phyloP scores from a whole-genome alignment of 2,329 filamentous ascomycete genomes.

The Cytospora schulzeri region DNA sequence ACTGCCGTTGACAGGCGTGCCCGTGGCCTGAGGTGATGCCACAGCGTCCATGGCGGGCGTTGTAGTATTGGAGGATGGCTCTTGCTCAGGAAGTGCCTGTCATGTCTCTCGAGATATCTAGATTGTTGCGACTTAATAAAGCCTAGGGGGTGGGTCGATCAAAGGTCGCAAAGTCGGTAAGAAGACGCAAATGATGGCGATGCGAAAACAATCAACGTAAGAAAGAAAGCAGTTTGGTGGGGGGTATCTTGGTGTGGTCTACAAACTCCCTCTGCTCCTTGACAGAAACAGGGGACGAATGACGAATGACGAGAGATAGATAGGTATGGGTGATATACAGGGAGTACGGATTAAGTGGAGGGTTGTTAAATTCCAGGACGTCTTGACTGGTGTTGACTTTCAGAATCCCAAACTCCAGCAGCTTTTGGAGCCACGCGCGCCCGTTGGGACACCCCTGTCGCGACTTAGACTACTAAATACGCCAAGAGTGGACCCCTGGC shows the following conservation, averaged over 20 bases:
- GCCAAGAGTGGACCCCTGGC: neutral
- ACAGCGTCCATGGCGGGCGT: slow-evolving; percentile 54
- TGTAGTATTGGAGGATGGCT: slow-evolving; percentile 15
- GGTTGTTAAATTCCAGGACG: slow-evolving; percentile 13
- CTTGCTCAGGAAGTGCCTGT: slow-evolving; percentile 21
- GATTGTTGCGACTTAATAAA: slow-evolving; percentile 2
- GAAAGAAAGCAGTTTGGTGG: slow-evolving; percentile 23
- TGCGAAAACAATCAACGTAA: slow-evolving; percentile 18
- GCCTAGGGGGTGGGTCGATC: slow-evolving; percentile 15
- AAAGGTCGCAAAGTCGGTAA: slow-evolving; percentile 16
- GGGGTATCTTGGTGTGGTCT: slow-evolving; percentile 23
- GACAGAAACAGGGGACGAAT: slow-evolving; percentile 9
- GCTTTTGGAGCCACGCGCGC: slow-evolving; percentile 16
- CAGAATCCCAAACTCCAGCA: slow-evolving; percentile 15
- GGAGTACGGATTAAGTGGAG: slow-evolving; percentile 3
- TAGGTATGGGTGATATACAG: slow-evolving; percentile 13
- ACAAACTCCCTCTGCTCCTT: slow-evolving; percentile 19
- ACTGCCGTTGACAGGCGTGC: slow-evolving; percentile 51
- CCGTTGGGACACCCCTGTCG: slow-evolving; percentile 29
- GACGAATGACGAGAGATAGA: slow-evolving; percentile 4
- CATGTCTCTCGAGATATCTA: slow-evolving; percentile 24
- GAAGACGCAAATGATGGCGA: slow-evolving; percentile 11
- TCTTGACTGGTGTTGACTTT: slow-evolving; percentile 26
- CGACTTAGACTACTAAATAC: slow-evolving; percentile 10
- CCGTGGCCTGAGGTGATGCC: slow-evolving; percentile 47